phyloP scores from a whole-genome alignment of 441 rosid species.

The Rhodomyrtus psidioides region DNA sequence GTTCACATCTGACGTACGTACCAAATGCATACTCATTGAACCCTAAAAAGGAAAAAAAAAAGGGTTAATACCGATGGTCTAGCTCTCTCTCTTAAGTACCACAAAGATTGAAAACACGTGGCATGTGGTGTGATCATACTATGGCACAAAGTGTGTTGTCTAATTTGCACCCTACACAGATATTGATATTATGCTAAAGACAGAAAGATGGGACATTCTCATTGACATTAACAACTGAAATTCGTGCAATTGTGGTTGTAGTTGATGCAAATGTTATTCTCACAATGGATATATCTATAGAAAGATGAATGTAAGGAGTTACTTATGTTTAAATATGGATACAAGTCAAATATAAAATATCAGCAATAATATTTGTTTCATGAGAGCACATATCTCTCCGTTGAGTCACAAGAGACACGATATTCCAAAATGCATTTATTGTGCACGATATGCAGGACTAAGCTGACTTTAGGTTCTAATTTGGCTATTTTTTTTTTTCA shows the following conservation, averaged over 20 bases:
- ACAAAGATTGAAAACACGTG: neutral
- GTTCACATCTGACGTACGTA: too few species aligned
- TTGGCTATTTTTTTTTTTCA: too few species aligned
- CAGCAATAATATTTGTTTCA: fast-evolving
- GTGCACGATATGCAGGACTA: neutral
- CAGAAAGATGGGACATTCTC: neutral
- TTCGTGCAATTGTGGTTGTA: neutral
- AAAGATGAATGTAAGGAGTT: too few species aligned
- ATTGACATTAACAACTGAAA: too few species aligned
- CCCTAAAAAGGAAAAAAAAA: too few species aligned
- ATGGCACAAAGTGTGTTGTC: too few species aligned
- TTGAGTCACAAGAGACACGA: neutral
- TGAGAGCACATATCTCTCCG: neutral
- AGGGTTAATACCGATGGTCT: neutral
- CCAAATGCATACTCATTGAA: too few species aligned
- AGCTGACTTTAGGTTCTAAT: too few species aligned
- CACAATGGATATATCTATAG: neutral
- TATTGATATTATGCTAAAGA: neutral
- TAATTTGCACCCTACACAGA: neutral
- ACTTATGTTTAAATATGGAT: neutral
- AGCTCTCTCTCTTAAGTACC: neutral
- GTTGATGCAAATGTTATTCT: neutral
- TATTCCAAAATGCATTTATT: too few species aligned
- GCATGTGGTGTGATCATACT: neutral
- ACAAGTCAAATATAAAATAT: too few species aligned